phyloP scores from a whole-genome alignment of 345 rosid genomes.

The Linum trigynum region DNA sequence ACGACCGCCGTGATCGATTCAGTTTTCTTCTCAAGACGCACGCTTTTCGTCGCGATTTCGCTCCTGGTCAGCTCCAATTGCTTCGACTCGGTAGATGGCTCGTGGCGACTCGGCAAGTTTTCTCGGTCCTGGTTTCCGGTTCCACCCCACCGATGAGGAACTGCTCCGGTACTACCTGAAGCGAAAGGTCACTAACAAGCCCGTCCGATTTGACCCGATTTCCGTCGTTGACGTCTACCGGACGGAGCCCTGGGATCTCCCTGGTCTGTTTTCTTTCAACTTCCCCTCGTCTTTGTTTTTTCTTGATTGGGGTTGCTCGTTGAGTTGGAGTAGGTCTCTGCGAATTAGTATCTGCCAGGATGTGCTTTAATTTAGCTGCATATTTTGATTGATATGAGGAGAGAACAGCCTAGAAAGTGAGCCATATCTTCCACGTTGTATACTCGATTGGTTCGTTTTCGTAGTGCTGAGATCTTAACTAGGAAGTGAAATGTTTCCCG shows the following conservation, averaged over 20 bases:
- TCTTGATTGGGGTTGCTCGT: not conserved
- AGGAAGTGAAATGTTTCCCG: not conserved
- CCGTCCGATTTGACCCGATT: constrained; percentile 61
- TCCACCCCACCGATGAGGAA: constrained; percentile 94
- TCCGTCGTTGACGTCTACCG: constrained; percentile 68
- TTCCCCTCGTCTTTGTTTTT: not conserved
- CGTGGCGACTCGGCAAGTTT: constrained; percentile 38
- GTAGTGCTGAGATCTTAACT: not conserved
- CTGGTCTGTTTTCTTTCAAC: constrained; percentile 29
- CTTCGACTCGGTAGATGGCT: constrained; percentile 29
- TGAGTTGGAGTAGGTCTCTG: not conserved
- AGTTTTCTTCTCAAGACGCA: no score
- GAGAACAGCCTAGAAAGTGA: not conserved
- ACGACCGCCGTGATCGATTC: no score
- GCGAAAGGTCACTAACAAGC: constrained; percentile 64
- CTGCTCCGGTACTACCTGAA: constrained; percentile 85
- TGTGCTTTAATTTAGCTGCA: no score
- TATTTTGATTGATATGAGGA: no score
- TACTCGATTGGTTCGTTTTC: not conserved
- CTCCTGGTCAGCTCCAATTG: not conserved
- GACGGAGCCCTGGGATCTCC: constrained; percentile 96
- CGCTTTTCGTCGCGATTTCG: no score
- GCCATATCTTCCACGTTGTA: no score
- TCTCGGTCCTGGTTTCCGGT: constrained; percentile 85
- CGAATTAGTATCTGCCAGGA: not conserved